Evolutionary conservation across 2,329 filamentous ascomycete species (phyloP).

Genomic region (Lasiodiplodia citricola): DNA sequence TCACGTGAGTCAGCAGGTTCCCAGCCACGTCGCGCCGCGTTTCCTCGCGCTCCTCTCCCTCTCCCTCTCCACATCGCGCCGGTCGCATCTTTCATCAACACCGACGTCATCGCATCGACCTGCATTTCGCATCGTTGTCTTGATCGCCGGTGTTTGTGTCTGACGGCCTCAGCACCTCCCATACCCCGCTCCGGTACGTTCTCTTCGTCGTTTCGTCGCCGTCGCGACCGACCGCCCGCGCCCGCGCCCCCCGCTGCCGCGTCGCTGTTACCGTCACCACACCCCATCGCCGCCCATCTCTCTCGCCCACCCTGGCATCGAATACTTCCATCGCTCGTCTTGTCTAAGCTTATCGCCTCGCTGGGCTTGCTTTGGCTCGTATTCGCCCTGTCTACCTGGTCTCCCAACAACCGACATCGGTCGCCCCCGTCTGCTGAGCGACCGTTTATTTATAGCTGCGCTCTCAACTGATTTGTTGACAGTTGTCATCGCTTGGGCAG

Average conservation of each 20-base stretch:
- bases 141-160: background rate
- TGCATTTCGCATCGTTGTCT: background rate
- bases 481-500: background rate
- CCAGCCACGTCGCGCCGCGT: background rate
- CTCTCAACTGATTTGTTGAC: background rate
- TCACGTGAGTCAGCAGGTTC: background rate
- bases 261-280: background rate
- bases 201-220: background rate
- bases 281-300: background rate
- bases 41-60: background rate
- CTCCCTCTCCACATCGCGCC: background rate
- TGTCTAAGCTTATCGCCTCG: background rate
- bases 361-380: background rate
- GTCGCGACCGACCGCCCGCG: background rate
- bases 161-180: background rate
- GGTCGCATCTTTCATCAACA: conserved; percentile 20
- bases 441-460: background rate
- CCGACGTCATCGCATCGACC: conserved; percentile 15
- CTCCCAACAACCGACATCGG: background rate
- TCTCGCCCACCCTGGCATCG: background rate
- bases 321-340: background rate
- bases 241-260: no score
- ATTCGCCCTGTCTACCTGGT: background rate
- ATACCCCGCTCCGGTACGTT: background rate
- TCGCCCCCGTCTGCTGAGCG: background rate